These are phyloP conservation scores for Coemansia sp. DNA, from an alignment of 192 early-diverging fungal species.

Conservation along the genomic window DNA sequence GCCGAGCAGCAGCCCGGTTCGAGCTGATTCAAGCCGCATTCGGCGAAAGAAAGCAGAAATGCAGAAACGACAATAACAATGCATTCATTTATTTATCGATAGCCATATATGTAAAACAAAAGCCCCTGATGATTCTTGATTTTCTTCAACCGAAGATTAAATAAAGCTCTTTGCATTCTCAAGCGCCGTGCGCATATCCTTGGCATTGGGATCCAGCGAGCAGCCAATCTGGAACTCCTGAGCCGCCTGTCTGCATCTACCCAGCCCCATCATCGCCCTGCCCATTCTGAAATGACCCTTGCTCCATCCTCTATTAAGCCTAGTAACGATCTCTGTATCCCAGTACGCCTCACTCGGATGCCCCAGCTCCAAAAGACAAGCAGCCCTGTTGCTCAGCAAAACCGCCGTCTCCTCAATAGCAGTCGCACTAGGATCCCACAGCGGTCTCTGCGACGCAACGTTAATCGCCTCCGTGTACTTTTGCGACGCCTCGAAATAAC, in stretches of 20 bases:
- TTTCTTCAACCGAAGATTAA: too few species aligned
- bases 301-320: conserved; percentile 66
- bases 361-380: conserved; percentile 62
- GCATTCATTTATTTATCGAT: too few species aligned
- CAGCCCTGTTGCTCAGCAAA: conserved; percentile 64
- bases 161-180: conserved; percentile 56
- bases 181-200: conserved; percentile 74
- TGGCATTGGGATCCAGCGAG: conserved; percentile 67
- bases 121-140: too few species aligned
- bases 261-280: conserved; percentile 80
- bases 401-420: conserved; percentile 65
- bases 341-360: conserved; percentile 68
- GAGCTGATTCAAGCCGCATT: too few species aligned
- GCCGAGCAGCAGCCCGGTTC: too few species aligned
- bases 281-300: conserved; percentile 79
- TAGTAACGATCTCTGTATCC: conserved; percentile 65
- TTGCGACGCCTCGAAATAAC: conserved; percentile 77
- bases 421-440: conserved; percentile 70
- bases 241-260: conserved; percentile 72
- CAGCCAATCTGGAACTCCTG: conserved; percentile 79
- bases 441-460: conserved; percentile 65
- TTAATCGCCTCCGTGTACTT: conserved; percentile 88
- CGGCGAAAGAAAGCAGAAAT: too few species aligned
- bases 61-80: too few species aligned
- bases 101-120: background rate